Conservation (phyloP, 2,329 filamentous ascomycete genomes). For the Botryosphaeria dothidea region DNA sequence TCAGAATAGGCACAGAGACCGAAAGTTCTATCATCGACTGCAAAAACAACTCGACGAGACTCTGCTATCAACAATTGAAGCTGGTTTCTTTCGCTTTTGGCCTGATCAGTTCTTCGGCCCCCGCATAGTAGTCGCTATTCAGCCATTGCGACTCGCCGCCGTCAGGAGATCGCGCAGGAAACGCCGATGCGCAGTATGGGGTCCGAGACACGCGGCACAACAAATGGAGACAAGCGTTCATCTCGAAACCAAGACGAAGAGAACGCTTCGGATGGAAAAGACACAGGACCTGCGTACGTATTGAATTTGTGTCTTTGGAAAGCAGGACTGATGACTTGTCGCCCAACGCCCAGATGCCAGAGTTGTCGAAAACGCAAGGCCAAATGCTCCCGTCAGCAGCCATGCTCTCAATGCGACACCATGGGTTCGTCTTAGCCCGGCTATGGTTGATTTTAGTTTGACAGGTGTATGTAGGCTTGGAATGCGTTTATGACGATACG, state of each 20-base stretch:
- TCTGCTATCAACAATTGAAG: no score
- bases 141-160: no score
- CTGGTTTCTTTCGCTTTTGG: no score
- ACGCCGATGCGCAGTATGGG: no score
- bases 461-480: conserved; percentile 30
- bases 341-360: conserved; percentile 32
- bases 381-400: conserved; percentile 45
- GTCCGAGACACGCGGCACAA: background rate
- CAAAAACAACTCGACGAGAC: no score
- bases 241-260: background rate
- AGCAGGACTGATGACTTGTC: background rate
- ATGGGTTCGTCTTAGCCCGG: background rate
- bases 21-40: no score
- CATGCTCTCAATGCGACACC: conserved; percentile 43
- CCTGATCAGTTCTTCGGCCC: no score
- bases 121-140: no score
- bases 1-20: no score
- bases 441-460: background rate
- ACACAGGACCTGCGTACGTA: background rate
- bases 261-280: background rate
- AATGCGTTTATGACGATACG: conserved; percentile 37
- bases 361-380: conserved; percentile 49
- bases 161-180: no score
- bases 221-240: background rate
- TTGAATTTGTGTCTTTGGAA: background rate